phyloP scores from a whole-genome alignment of 768 basidiomycete genomes.

The Psilocybe cyanescens region DNA sequence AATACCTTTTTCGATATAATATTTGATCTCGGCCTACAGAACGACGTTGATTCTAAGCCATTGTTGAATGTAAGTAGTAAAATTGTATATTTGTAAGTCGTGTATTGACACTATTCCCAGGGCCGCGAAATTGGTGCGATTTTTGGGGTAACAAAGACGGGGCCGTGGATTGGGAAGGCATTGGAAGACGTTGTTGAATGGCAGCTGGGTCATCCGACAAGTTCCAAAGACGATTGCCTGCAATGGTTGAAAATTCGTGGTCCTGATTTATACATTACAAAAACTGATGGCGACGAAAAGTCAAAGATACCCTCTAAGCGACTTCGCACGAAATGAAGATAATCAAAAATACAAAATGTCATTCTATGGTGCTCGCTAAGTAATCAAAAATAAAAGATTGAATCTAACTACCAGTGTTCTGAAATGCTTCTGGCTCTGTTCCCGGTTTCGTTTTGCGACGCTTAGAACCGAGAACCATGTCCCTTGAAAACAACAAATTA shows the following conservation, averaged over 20 bases:
- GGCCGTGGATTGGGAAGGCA: conserved; percentile 70
- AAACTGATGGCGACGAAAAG: conserved; percentile 23
- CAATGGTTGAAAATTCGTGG: conserved; percentile 69
- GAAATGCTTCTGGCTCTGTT: conserved; percentile 28
- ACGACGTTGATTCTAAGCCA: conserved; percentile 68
- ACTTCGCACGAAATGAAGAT: conserved; percentile 34
- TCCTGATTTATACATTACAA: conserved; percentile 39
- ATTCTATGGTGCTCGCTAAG: not conserved
- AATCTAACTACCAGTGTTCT: not conserved
- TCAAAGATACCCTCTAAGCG: conserved; percentile 42
- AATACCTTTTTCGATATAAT: conserved; percentile 65
- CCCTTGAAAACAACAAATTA: conserved; percentile 44
- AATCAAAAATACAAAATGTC: not conserved
- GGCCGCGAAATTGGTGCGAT: conserved; percentile 66
- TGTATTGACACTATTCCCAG: conserved; percentile 41
- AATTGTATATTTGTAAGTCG: not conserved
- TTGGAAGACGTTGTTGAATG: conserved; percentile 76
- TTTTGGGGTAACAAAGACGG: conserved; percentile 59
- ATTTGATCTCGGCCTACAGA: conserved; percentile 62
- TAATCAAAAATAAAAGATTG: not conserved
- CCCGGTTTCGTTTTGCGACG: conserved; percentile 43
- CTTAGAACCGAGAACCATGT: conserved; percentile 80
- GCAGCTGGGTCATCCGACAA: conserved; percentile 80
- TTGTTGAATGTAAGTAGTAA: conserved; percentile 71
- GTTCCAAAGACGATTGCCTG: conserved; percentile 67